Base-by-base conservation (phyloP, 495 filamentous ascomycete genomes). In the Penicillium psychrofluorescens region DNA sequence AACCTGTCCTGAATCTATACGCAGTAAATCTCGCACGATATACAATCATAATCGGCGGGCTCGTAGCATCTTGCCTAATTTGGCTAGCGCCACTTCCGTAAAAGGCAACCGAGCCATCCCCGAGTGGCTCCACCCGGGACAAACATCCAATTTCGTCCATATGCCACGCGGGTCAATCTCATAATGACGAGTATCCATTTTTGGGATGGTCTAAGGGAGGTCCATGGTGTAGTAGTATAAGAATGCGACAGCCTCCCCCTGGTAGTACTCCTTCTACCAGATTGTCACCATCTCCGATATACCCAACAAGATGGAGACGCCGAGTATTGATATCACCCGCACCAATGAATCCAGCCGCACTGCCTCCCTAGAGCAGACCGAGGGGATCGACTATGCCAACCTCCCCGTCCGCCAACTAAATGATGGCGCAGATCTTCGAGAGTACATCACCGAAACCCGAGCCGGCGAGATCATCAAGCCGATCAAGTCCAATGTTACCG, bases 391-490 rank as follows among this genome's bases (percentile, higher is more conserved):
- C 32, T 64, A 63, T 22, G 38, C 58, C 27, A 56, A 84, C 51
- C 69, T 89, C 4, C 83, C 83, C 0, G 76, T 78, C 48, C 76
- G 82, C 50, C 81, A 78, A 11, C 57, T 87, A 16, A 82, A 58
- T 38, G 63, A 66, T 41, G 53, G 69, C 30, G 85, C 83, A 42
- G 72, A 78, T 54, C 60, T 88, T 38, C 66, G 68, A 16, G 85
- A 88, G 58, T 89, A 81, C 49, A 78, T 68, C 5, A 59, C 64
- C 16, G 84, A 86, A 57, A 83, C 79, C 8, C 49, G 58, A 16
- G 50, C 54, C 0, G 84, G 84, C 6, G 66, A 79, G 43, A 83
- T 88, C 45, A 66, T 80, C 43, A 77, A 75, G 45, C 62, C 64
- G 15, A 51, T 76, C 34, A 60, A 59, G 15, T 80, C 80, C 5